Base-by-base conservation (phyloP, 331 rosid species). In the Erythrophleum ivorense region DNA sequence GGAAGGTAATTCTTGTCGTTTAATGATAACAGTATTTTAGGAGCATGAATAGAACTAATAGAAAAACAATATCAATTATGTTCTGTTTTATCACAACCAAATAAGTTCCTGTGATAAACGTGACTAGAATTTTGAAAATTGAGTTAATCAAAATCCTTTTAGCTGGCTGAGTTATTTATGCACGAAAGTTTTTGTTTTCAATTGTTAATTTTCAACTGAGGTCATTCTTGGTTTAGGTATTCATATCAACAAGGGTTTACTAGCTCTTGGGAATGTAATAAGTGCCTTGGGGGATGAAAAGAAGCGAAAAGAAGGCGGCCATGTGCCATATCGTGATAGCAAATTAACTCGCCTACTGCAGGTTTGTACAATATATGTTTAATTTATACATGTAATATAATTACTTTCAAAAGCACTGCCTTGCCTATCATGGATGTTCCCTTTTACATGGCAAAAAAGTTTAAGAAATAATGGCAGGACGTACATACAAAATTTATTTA, bases 201-300 rank as follows among this genome's bases (percentile, higher is more conserved):
- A 57, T 16, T 43, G 34, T 83, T 73, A 53, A 48, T 34, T 24
- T 68, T 45, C 29, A 31, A 3, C 70, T 46, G 0, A 34, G 72
- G 41, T 54, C 53, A 33, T 15, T 76, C 86, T 16, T 88, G 74
- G 33, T 83, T 79, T 52, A 96, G 98, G 98, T 31, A 91, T 96
- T 88, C 99, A 96, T 87, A 96, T 96, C 87, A 96, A 96, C 78
- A 96, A 94, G 80, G 98, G 99, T 38, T 82, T 96, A 72, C 64
- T 96, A 70, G 94, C 99, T 79, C 97, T 96, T 48, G 99, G 97
- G 55, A 96, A 96, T 67, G 98, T 94, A 63, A 96, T 96, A 84
- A 96, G 98, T 83, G 99, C 99, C 40, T 71, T 96, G 85, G 98
- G 99, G 78, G 99, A 96, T 88, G 99, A 96, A 86, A 91, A 90